A percentile compares a stretch with the other conserved stretches of the same genome.
These are phyloP conservation scores for Russula brevipes DNA, from an alignment of 768 basidiomycete genomes.

Conservation along the genomic window DNA sequence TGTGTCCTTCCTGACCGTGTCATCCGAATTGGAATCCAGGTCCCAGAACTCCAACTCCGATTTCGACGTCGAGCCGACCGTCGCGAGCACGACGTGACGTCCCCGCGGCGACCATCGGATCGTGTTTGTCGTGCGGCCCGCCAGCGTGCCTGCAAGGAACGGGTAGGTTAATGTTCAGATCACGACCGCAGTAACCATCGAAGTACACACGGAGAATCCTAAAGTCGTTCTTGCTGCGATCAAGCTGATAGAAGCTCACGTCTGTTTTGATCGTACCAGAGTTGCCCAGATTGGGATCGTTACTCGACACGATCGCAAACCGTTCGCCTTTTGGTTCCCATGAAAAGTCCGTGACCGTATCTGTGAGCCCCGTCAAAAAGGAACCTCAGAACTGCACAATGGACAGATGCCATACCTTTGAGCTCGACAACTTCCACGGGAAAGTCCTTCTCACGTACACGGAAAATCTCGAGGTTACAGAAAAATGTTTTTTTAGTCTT, in stretches of 20 bases:
- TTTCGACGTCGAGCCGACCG: constrained; percentile 90
- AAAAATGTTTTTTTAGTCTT: constrained; percentile 98
- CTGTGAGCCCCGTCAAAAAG: constrained; percentile 37
- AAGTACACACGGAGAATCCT: constrained; percentile 65
- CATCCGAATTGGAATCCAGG: constrained; percentile 77
- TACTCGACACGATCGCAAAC: constrained; percentile 92
- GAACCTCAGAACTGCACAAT: not conserved
- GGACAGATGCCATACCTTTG: constrained; percentile 55
- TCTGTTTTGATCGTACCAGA: constrained; percentile 94
- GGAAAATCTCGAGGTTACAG: constrained; percentile 97
- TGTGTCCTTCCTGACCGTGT: constrained; percentile 43
- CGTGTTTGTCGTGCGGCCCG: constrained; percentile 84
- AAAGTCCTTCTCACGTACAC: constrained; percentile 93
- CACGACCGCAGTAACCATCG: not conserved
- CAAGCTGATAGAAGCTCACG: constrained; percentile 92
- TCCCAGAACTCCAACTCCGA: constrained; percentile 99
- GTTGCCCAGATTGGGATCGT: constrained; percentile 88
- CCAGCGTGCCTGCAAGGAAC: constrained; percentile 54
- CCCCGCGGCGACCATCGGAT: constrained; percentile 97
- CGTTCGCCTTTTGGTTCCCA: constrained; percentile 98
- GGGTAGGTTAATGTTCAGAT: constrained; percentile 1
- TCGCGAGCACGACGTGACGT: constrained; percentile 92
- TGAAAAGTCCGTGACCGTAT: constrained; percentile 91
- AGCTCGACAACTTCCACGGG: constrained; percentile 97
- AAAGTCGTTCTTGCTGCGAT: constrained; percentile 91